phyloP scores from a whole-genome alignment of 192 early-diverging fungal genomes.

The Paraglomus brasilianum region DNA sequence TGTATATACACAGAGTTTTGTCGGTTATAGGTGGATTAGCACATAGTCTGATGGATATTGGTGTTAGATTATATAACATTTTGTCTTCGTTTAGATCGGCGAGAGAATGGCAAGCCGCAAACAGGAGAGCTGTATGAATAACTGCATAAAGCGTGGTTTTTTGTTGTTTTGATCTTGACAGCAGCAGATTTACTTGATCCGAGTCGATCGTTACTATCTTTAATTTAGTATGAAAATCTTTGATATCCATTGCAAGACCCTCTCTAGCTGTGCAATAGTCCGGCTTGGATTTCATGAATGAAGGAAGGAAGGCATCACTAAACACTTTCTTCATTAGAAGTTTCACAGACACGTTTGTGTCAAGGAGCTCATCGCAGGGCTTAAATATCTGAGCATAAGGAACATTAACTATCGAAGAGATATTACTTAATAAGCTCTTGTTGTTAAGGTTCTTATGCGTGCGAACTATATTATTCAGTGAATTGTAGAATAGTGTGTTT shows the following conservation, averaged over 20 bases:
- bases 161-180: neutral
- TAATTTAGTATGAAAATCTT: neutral
- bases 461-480: no score
- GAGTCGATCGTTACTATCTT: neutral
- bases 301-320: neutral
- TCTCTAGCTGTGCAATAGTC: neutral
- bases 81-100: neutral
- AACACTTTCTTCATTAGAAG: neutral
- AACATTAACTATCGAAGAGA: no score
- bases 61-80: neutral
- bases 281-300: neutral
- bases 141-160: slow-evolving; percentile 4
- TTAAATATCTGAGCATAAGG: neutral
- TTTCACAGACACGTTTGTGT: neutral
- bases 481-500: neutral
- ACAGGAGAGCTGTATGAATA: slow-evolving; percentile 12
- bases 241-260: neutral
- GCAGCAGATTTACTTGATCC: neutral
- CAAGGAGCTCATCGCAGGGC: neutral
- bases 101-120: slow-evolving; percentile 8
- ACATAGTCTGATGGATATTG: neutral
- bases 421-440: no score
- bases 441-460: no score
- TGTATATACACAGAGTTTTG: neutral
- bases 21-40: neutral